Base-by-base conservation (phyloP, 225 moss, liverwort and hornwort genomes). In the Pleurozium schreberi region DNA sequence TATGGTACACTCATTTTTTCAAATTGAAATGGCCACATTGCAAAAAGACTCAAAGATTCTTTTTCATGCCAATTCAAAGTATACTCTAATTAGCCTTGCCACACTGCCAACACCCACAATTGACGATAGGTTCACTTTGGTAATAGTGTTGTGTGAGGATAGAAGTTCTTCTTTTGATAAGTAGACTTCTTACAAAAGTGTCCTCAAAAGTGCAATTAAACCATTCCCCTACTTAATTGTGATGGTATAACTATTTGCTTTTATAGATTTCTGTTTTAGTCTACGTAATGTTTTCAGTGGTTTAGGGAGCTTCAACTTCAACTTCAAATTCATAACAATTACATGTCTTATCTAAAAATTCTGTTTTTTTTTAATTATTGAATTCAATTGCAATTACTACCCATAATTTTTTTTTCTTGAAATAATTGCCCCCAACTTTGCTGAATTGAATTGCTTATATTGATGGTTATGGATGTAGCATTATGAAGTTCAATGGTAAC, bases 61-160 rank as follows among this genome's bases (percentile, higher is more conserved):
- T 42, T 23, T 71, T 27, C 0, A 2, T 47, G 9, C 47, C 45
- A 45, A 74, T 30, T 73, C 6, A 45, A 0, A 45, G 2, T 10
- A 11, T 28, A 18, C 2, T 47, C 0, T 74, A 74, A 30, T 18
- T 57, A 49, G 49, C 49, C 26, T 0, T 26, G 2, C 14, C 25
- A 69, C 1, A 1, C 14, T 3, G 8, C 42, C 45, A 73, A 73
- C 30, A 30, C 18, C 4, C 3, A 18, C 10, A 47, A 10, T 71
- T 73, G 45, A 18, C 6, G 0, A 45, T 45, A 17, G 11, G 2
- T 2, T 45, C 28, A 43, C 6, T 43, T 30, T 17, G 1, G 1
- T n/a, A 73, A 18, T 30, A 30, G 18, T 74, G 1, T 30, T 74
- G 11, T 0, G 0, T 30, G 18, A 74, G 1, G 10, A 2, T 2